These are phyloP conservation scores for Prunus salicina DNA, from an alignment of 306 rosid genomes.

Conservation along the genomic window DNA sequence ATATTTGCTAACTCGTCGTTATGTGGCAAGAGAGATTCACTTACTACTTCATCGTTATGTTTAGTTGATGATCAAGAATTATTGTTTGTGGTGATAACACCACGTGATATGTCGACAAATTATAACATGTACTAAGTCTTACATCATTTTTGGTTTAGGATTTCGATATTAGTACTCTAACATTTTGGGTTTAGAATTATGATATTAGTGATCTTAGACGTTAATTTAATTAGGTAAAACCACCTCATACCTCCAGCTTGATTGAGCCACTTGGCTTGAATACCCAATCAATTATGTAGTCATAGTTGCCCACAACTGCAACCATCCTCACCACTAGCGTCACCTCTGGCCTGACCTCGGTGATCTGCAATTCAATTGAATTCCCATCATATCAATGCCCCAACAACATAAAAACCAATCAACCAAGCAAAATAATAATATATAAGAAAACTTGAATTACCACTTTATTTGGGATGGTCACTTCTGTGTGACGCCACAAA, in stretches of 20 bases:
- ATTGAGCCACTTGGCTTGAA: conserved; percentile 59
- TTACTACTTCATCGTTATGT: too few relatives aligned
- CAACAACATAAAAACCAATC: not conserved
- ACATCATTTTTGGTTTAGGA: too few relatives aligned
- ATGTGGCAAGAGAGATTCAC: too few relatives aligned
- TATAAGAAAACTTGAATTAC: not conserved
- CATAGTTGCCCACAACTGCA: conserved; percentile 48
- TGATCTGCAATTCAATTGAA: conserved; percentile 28
- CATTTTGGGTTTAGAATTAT: too few relatives aligned
- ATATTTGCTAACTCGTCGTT: too few relatives aligned
- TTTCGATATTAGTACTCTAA: too few relatives aligned
- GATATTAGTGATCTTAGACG: too few relatives aligned
- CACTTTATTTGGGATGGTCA: conserved; percentile 27
- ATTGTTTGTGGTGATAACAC: too few relatives aligned
- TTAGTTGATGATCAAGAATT: too few relatives aligned
- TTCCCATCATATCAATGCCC: not conserved
- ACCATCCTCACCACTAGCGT: conserved; percentile 48
- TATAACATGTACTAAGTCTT: too few relatives aligned
- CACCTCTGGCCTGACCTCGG: conserved; percentile 47
- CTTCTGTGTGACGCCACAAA: conserved; percentile 71
- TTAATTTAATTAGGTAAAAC: too few relatives aligned
- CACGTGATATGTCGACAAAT: too few relatives aligned
- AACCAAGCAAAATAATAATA: not conserved
- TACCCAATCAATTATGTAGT: conserved; percentile 59
- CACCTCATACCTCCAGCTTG: conserved; percentile 36